Evolutionary conservation across 148 eudicot species (phyloP), one percentile per base, ranked within the genome.

Genomic region (Selenicereus undatus): DNA sequence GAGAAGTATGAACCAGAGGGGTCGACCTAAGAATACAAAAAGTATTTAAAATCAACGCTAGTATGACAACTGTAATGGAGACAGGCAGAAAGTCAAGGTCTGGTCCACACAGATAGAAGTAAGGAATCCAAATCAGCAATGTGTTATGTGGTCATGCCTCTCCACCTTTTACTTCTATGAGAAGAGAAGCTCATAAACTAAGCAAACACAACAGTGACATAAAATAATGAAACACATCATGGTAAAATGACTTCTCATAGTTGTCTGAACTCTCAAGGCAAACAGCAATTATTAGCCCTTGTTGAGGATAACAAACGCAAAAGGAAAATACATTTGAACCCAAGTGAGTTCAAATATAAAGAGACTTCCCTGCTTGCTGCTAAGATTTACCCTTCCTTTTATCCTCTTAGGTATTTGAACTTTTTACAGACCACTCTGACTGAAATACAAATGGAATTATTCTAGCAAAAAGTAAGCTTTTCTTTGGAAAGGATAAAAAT

Each of bases 1-100:
- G 99, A 93, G 81, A 96, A 96, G 81, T 96, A 96, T n/a, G 99
- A 96, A 79, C 99, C 99, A 64, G 99, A 96, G 54, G 99, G 98
- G 83, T 96, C 99, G 77, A 96, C 98, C 99, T 96, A 75, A 80
- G 78, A 1, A 39, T 4, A 4, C 43, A 39, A 39, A 39, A 7
- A 39, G 43, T 7, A 39, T 39, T 39, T 7, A 39, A 39, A 39
- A 39, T 39, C 43, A 39, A 39, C 43, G 8, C 3, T 7, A 39
- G 43, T 39, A 39, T 39, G 43, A 39, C 43, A 7, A 7, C 43
- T 2, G 5, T 39, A 39, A 39, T 39, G 43, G 8, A 39, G 8
- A 39, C 5, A 39, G 58, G 58, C 18, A 52, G 58, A 11, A 52
- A 52, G 18, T 52, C 58, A 52, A 52, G 58, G 58, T 9, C 58